Percentiles rank a stretch among this genome's conserved stretches.
phyloP scores from a whole-genome alignment of 1,284 basidiomycete species.

The Butyriboletus appendiculatus region DNA sequence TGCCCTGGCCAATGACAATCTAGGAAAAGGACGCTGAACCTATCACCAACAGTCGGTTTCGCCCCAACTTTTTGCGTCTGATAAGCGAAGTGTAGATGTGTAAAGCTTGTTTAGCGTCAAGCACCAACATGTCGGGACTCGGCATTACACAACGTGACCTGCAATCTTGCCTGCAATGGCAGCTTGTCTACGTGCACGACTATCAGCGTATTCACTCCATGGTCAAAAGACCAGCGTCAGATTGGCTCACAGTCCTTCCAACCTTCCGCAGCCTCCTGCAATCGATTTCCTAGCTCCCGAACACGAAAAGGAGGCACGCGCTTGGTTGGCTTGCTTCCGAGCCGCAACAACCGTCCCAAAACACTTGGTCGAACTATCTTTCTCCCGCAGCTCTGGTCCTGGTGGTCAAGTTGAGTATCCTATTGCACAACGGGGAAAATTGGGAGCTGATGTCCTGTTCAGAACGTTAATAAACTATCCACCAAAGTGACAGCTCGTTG shows the following conservation, averaged over 20 bases:
- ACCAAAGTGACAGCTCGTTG: constrained; percentile 72
- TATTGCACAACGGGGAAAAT: neutral
- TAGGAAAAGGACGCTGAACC: neutral
- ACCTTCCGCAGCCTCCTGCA: constrained; percentile 23
- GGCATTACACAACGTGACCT: neutral
- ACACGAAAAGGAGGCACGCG: constrained; percentile 41
- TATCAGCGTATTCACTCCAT: neutral
- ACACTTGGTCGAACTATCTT: constrained; percentile 56
- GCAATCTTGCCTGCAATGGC: neutral
- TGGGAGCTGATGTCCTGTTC: constrained; percentile 2
- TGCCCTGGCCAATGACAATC: neutral
- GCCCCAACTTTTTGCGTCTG: neutral
- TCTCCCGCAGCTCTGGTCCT: constrained; percentile 75
- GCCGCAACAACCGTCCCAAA: constrained; percentile 42
- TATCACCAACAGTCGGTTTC: neutral
- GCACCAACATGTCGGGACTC: neutral
- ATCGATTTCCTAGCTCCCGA: constrained; percentile 7
- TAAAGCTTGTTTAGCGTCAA: neutral
- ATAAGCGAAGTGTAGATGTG: neutral
- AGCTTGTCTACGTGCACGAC: neutral
- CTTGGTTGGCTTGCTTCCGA: constrained; percentile 55
- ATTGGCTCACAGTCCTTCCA: constrained; percentile 14
- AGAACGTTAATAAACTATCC: constrained; percentile 85
- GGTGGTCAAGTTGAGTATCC: constrained; percentile 64
- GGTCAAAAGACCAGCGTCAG: constrained; percentile 4